phyloP scores from a whole-genome alignment of 306 rosid genomes.

The Comarum palustre region DNA sequence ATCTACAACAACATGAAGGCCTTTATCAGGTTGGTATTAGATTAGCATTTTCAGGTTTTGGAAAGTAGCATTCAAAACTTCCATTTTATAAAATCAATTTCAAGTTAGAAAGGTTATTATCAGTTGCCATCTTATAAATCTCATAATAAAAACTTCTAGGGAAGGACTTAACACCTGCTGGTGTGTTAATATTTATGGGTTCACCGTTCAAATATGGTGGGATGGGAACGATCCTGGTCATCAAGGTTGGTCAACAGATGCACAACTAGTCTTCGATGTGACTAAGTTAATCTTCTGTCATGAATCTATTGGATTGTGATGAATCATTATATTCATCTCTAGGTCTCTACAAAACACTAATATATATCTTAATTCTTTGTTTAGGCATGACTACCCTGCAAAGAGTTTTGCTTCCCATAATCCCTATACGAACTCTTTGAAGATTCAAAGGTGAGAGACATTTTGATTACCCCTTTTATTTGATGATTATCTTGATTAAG shows the following conservation, averaged over 20 bases:
- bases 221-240: conserved; percentile 90
- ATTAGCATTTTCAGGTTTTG: not conserved
- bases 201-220: conserved; percentile 63
- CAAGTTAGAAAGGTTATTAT: not conserved
- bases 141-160: not conserved
- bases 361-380: too few species aligned
- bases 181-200: not conserved
- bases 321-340: too few species aligned
- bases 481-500: too few species aligned
- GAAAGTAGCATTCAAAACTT: not conserved
- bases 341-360: too few species aligned
- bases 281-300: not conserved
- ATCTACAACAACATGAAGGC: too few species aligned
- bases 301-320: too few species aligned
- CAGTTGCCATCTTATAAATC: not conserved
- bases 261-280: conserved; percentile 12
- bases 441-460: too few species aligned
- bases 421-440: too few species aligned
- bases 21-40: conserved; percentile 57
- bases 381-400: too few species aligned
- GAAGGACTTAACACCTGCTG: not conserved
- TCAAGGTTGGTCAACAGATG: conserved; percentile 54
- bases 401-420: too few species aligned
- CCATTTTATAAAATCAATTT: not conserved
- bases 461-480: too few species aligned